Evolutionary conservation across 2,329 filamentous ascomycete species (phyloP).

Genomic region (Triangularia setosa): DNA sequence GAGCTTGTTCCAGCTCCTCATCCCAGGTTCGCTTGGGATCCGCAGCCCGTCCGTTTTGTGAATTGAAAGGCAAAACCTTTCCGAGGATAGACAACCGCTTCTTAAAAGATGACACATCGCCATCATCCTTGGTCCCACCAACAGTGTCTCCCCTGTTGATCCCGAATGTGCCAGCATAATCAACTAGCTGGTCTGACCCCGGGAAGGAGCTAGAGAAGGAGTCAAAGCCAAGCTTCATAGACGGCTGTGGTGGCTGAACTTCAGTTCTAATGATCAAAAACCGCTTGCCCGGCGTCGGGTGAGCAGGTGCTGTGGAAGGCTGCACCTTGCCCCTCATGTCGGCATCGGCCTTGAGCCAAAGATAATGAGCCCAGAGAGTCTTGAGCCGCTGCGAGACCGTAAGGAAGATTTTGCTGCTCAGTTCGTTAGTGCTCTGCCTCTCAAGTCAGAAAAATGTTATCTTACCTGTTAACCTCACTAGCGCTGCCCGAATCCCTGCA

Average conservation of each 20-base stretch:
- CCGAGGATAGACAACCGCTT: constrained; percentile 65
- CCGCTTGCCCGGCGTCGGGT: constrained; percentile 77
- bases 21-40: constrained; percentile 31
- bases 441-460: constrained; percentile 20
- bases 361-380: constrained; percentile 73
- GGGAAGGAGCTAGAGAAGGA: constrained; percentile 32
- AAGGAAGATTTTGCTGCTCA: constrained; percentile 61
- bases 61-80: constrained; percentile 53
- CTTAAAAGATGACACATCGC: constrained; percentile 35
- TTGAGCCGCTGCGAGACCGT: constrained; percentile 65
- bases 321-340: constrained; percentile 51
- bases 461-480: constrained; percentile 64
- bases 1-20: constrained; percentile 48
- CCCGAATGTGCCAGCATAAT: constrained; percentile 14
- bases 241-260: constrained; percentile 43
- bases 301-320: constrained; percentile 76
- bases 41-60: constrained; percentile 15
- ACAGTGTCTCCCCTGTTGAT: neutral
- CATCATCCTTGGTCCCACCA: constrained; percentile 24
- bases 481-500: constrained; percentile 69
- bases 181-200: constrained; percentile 15
- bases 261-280: constrained; percentile 89
- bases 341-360: constrained; percentile 67
- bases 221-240: constrained; percentile 49
- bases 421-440: constrained; percentile 25